Evolutionary conservation across 1,284 basidiomycete species (phyloP).

Genomic region (Naganishia albida): DNA sequence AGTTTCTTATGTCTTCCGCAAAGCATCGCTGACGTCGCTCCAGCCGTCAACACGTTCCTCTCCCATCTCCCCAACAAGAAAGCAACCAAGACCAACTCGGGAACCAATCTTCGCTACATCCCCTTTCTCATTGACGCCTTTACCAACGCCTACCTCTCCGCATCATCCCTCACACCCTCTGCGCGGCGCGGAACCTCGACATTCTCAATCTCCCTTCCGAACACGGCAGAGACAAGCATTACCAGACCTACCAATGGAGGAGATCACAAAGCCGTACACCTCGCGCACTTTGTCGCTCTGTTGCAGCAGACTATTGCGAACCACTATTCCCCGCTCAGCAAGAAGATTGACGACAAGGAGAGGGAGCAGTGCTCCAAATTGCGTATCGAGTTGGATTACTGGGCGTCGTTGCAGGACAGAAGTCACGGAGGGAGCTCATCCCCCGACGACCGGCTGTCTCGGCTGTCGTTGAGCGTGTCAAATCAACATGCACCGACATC

Average conservation of each 20-base stretch:
- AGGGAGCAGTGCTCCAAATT: conserved; percentile 47
- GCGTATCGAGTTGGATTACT: conserved; percentile 48
- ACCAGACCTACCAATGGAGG: not conserved
- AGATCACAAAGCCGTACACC: conserved; percentile 22
- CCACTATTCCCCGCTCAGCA: conserved; percentile 45
- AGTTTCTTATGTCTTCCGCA: not conserved
- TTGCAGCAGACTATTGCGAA: conserved; percentile 45
- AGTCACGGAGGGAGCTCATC: conserved; percentile 1
- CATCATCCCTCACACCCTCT: conserved; percentile 14
- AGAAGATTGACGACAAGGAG: conserved; percentile 47
- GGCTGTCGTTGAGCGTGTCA: conserved; percentile 8
- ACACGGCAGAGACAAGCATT: conserved; percentile 23
- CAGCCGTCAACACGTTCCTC: conserved; percentile 42
- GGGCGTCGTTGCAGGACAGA: conserved; percentile 34
- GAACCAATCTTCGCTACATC: conserved; percentile 50
- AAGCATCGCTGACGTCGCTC: not conserved
- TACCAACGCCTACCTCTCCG: conserved; percentile 9
- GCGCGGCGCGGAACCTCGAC: conserved; percentile 2
- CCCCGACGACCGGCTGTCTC: not conserved
- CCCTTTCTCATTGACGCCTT: conserved; percentile 43
- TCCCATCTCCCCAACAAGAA: conserved; percentile 43
- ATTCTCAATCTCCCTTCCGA: conserved; percentile 20
- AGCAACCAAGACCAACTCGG: conserved; percentile 49
- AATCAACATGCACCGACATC: not conserved
- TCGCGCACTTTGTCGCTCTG: conserved; percentile 45